Percentiles rank a stretch among this genome's conserved stretches.
phyloP scores from a whole-genome alignment of 1,139 yeast species.

The Hanseniaspora gamundiae region DNA sequence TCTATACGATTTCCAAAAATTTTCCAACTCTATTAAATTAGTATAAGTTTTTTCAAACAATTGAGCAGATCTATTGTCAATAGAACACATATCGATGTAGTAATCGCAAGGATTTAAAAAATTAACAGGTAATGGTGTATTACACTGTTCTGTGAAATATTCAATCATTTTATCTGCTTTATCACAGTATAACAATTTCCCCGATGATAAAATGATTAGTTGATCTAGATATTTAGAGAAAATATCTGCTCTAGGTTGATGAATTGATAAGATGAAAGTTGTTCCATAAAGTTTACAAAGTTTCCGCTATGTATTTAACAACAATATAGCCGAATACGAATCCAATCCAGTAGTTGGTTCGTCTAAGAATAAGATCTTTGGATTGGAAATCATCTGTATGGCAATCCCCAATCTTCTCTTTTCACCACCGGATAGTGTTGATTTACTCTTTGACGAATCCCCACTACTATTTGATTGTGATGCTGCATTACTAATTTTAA shows the following conservation, averaged over 20 bases:
- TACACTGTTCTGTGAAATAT: constrained; percentile 42
- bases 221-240: constrained; percentile 50
- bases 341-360: constrained; percentile 89
- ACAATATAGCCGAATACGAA: constrained; percentile 58
- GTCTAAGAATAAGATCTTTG: constrained; percentile 66
- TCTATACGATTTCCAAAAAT: constrained; percentile 34
- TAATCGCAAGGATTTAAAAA: constrained; percentile 50
- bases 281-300: constrained; percentile 49
- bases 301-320: constrained; percentile 51
- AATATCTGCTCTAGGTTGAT: constrained; percentile 78
- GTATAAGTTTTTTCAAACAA: constrained; percentile 25
- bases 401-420: constrained; percentile 69
- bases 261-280: constrained; percentile 64
- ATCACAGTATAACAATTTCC: constrained; percentile 52
- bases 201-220: constrained; percentile 57
- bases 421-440: constrained; percentile 67
- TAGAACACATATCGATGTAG: constrained; percentile 57
- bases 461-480: constrained; percentile 14
- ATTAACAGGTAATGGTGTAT: constrained; percentile 27
- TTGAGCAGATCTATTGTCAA: constrained; percentile 43
- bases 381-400: constrained; percentile 63
- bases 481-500: constrained; percentile 35
- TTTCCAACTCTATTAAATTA: constrained; percentile 36
- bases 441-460: constrained; percentile 30
- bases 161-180: constrained; percentile 31